Percentiles rank a stretch among this genome's conserved stretches.
These are phyloP conservation scores for Diaporthe longicolla DNA, from an alignment of 2,329 filamentous ascomycete species.

Conservation along the genomic window DNA sequence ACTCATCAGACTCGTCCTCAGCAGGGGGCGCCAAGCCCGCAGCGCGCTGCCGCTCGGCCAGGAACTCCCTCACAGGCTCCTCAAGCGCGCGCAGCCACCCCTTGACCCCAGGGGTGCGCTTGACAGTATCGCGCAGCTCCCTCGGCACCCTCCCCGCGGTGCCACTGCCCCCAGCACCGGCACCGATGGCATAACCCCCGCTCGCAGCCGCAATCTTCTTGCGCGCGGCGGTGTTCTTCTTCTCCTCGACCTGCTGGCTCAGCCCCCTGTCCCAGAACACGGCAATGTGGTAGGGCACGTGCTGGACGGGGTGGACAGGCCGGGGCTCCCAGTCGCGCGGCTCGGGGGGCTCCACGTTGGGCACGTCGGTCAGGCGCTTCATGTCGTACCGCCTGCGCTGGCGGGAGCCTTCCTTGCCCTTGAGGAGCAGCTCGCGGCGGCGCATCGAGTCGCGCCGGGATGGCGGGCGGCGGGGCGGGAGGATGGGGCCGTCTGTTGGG, in stretches of 20 bases:
- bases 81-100: constrained; percentile 87
- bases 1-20: constrained; percentile 45
- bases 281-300: constrained; percentile 90
- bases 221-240: constrained; percentile 55
- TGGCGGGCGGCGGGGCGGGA: constrained; percentile 59
- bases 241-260: constrained; percentile 65
- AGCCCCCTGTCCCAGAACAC: constrained; percentile 81
- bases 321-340: constrained; percentile 86
- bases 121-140: constrained; percentile 84
- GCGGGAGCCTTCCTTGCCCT: constrained; percentile 91
- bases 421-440: constrained; percentile 81
- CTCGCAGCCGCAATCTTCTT: constrained; percentile 46
- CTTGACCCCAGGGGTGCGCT: constrained; percentile 83
- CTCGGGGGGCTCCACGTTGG: constrained; percentile 85
- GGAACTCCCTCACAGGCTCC: constrained; percentile 83
- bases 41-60: constrained; percentile 67
- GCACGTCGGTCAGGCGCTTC: constrained; percentile 88
- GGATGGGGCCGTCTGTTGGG: constrained; percentile 44
- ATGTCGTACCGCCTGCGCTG: constrained; percentile 96
- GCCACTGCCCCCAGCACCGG: constrained; percentile 53
- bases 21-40: constrained; percentile 57
- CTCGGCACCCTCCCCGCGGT: constrained; percentile 73
- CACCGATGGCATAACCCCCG: constrained; percentile 49
- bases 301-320: constrained; percentile 83
- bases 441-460: constrained; percentile 68